Evolutionary conservation across 768 basidiomycete species (phyloP).

Genomic region (Macrolepiota albuminosa): DNA sequence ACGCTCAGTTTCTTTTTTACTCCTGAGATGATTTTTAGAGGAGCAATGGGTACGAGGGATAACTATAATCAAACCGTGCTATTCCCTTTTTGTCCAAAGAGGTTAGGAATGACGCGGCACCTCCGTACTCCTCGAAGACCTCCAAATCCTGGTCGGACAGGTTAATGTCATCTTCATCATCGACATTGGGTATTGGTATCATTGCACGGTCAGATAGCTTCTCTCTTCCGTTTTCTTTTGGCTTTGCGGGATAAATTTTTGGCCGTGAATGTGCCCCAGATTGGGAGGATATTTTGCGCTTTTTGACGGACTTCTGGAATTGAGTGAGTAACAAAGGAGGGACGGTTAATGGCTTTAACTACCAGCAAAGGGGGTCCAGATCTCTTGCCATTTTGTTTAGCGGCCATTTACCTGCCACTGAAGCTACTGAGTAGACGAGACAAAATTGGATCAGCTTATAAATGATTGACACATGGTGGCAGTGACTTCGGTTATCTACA

Average conservation of each 20-base stretch:
- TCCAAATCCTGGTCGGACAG: slow-evolving; percentile 69
- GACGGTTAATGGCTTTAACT: background rate
- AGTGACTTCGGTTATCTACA: background rate
- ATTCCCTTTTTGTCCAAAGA: slow-evolving; percentile 77
- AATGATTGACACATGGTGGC: background rate
- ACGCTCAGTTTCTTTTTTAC: slow-evolving; percentile 76
- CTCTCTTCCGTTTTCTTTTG: slow-evolving; percentile 47
- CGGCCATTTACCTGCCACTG: slow-evolving; percentile 4
- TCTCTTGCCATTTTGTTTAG: slow-evolving; percentile 29
- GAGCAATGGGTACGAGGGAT: too few species aligned
- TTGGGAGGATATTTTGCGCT: slow-evolving; percentile 46
- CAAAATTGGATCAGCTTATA: background rate
- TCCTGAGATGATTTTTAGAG: slow-evolving; percentile 41
- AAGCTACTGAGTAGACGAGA: background rate
- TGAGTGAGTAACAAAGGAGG: background rate
- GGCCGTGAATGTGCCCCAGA: slow-evolving; percentile 12
- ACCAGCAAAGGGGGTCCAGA: slow-evolving; percentile 26
- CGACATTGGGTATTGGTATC: slow-evolving; percentile 57
- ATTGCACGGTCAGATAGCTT: slow-evolving; percentile 53
- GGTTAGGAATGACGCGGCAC: slow-evolving; percentile 60
- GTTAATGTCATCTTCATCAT: slow-evolving; percentile 45
- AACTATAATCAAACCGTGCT: slow-evolving; percentile 50
- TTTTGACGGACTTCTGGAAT: slow-evolving; percentile 47
- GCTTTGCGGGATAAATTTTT: slow-evolving; percentile 24
- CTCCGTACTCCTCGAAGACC: slow-evolving; percentile 61